A percentile compares a stretch with the other conserved stretches of the same genome.
phyloP scores from a whole-genome alignment of 352 stramenopile species.

The Phytophthora rubi region DNA sequence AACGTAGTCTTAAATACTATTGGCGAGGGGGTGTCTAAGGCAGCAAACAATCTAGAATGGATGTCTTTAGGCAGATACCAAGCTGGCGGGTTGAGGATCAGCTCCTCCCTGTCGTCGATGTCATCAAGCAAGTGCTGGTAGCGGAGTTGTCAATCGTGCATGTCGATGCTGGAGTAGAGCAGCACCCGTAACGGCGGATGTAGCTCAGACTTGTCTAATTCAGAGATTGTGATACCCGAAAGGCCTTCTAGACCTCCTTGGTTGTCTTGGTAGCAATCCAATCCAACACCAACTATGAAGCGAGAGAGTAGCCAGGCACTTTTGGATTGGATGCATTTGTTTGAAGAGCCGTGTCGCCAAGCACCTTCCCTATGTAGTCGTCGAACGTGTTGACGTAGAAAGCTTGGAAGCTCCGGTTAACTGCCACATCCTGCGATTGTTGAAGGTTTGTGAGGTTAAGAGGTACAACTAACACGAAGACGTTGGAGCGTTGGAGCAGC shows the following conservation, averaged over 20 bases:
- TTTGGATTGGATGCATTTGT: background rate
- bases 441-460: background rate
- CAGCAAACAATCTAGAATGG: background rate
- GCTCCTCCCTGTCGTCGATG: background rate
- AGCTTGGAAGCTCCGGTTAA: background rate
- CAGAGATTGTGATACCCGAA: background rate
- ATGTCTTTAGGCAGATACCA: background rate
- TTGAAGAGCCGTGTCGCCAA: background rate
- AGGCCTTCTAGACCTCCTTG: background rate
- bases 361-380: background rate
- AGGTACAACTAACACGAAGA: background rate
- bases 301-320: background rate
- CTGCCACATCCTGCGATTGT: background rate
- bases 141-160: background rate
- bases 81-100: background rate
- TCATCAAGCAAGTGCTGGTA: background rate
- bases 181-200: conserved; percentile 1
- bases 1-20: background rate
- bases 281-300: background rate
- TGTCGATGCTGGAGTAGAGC: background rate
- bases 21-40: background rate
- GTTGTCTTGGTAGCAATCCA: background rate
- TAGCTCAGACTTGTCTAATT: background rate
- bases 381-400: background rate
- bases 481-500: background rate